A percentile compares a stretch with the other conserved stretches of the same genome.
These are phyloP conservation scores for Vitis hybrid DNA, from an alignment of 177 flowering plant species.

Conservation along the genomic window DNA sequence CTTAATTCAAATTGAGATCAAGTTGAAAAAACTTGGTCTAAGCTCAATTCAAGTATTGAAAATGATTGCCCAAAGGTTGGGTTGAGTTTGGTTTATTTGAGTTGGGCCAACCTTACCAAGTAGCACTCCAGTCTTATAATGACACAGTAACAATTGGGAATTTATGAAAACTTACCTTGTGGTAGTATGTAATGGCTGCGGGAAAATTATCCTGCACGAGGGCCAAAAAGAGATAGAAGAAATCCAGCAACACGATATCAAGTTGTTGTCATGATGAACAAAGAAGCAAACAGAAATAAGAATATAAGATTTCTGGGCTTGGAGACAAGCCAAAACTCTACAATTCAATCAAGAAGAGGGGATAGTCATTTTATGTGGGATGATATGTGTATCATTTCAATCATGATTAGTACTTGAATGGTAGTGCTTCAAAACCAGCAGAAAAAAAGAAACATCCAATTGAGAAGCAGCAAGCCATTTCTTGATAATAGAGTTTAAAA, in stretches of 20 bases:
- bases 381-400: background rate
- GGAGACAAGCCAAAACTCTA: background rate
- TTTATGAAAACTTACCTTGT: slow-evolving; percentile 56
- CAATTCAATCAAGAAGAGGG: background rate
- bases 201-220: slow-evolving; percentile 65
- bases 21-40: no score
- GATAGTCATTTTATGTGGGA: background rate
- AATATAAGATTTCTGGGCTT: background rate
- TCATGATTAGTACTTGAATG: background rate
- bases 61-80: no score
- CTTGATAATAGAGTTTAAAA: no score
- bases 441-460: no score
- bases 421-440: no score
- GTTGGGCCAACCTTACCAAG: no score
- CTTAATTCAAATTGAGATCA: no score
- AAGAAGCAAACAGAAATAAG: background rate
- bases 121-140: no score
- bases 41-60: no score
- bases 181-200: slow-evolving; percentile 80
- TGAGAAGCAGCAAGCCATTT: no score
- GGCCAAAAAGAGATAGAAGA: background rate
- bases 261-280: background rate
- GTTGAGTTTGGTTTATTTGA: no score
- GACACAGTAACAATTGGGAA: background rate
- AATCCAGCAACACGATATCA: background rate